Base-by-base conservation (phyloP, 2,329 filamentous ascomycete genomes). In the Botrytis medusae region DNA sequence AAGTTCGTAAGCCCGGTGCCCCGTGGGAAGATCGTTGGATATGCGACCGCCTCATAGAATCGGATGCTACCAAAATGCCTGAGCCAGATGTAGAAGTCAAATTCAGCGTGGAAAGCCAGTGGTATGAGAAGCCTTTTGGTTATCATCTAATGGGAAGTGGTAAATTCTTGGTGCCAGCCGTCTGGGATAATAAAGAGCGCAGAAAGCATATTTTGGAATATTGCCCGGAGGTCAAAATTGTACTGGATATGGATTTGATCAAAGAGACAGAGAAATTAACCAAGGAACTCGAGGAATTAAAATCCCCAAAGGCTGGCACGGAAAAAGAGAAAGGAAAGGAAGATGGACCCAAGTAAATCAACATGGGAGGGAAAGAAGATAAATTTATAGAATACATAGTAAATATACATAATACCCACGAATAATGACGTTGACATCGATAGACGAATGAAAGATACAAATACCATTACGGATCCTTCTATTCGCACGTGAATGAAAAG, bases 161-260 rank as follows among this genome's bases (percentile, higher is more conserved):
- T 59, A 79, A 77, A 29, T 82, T 78, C 71, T 79, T 87, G 37
- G 83, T 85, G 70, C 73, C 76, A 18, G 80, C 79, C 4, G 83
- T 88, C 59, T 88, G 86, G 86, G 84, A 84, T 34, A 82, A 81
- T 9, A 82, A 83, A 0, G 80, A 82, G 72, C 74, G 81, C 75
- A 81, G 87, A 42, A 81, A 82, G 72, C 83, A 86, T 74, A 84
- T 88, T 59, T 87, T 84, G 83, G 82, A 84, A 44, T 88, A 88
- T 79, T 88, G 87, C 74, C 87, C 87, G 4, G 87, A 88, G 78
- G 82, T 88, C 42, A 88, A 88, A 82, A 86, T 88, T 82, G 86
- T 84, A 44, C 78, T 88, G 61, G 80, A 81, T 61, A 88, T 88
- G 86, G 85, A 87, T 73, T 25, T 72, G 62, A 42, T 48, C 22